Conservation (phyloP, 2,329 filamentous ascomycete species). For the Huntiella bhutanensis region DNA sequence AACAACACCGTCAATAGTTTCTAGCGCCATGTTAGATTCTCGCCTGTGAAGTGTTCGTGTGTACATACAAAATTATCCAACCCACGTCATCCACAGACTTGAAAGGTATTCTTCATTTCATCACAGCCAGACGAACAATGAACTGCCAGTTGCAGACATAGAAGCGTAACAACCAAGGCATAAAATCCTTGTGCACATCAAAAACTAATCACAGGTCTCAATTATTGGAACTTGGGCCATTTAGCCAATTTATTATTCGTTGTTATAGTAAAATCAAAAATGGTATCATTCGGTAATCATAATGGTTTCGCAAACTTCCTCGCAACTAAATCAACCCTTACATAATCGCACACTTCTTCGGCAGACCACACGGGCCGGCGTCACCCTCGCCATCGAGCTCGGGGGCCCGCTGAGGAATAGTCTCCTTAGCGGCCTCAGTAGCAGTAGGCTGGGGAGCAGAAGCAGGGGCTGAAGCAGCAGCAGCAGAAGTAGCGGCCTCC, state of each 20-base stretch:
- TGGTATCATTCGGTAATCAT: slow-evolving; percentile 4
- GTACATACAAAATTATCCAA: no score
- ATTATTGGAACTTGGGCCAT: no score
- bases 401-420: slow-evolving; percentile 13
- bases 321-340: slow-evolving; percentile 1
- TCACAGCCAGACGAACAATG: no score
- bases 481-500: slow-evolving; percentile 14
- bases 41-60: no score
- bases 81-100: no score
- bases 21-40: no score
- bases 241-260: not conserved
- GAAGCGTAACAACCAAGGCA: no score
- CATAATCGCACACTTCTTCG: slow-evolving; percentile 18
- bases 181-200: no score
- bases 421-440: slow-evolving; percentile 12
- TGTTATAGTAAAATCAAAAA: slow-evolving; percentile 7
- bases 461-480: slow-evolving; percentile 11
- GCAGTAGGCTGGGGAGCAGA: slow-evolving; percentile 12
- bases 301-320: not conserved
- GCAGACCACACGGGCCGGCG: slow-evolving; percentile 60
- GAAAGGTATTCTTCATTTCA: no score
- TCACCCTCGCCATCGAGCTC: slow-evolving; percentile 28
- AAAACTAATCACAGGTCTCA: no score
- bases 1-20: no score
- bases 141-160: no score